Evolutionary conservation across 1,284 basidiomycete species (phyloP), one percentile per base, ranked within the genome.

Genomic region (Schizophyllum commune): DNA sequence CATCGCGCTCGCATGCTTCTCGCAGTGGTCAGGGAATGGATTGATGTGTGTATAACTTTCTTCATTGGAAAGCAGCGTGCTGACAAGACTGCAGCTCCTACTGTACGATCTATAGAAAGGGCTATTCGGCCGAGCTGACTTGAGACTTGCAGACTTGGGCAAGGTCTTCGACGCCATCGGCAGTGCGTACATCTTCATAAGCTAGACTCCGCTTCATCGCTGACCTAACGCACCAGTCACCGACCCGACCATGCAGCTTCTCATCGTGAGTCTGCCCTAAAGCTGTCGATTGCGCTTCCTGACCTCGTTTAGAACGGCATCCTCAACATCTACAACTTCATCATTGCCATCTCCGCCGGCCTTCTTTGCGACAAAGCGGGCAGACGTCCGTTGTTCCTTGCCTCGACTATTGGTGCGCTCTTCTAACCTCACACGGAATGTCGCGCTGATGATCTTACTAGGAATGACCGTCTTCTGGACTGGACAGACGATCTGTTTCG

Each of bases 11-110:
- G 83, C 80, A 3, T 77, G 85, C 72, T 85, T 86, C 75, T 84
- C 83, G 1, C 84, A 86, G 65, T 86, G 83, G 82, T 83, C 81
- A 39, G 84, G 84, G 0, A 86, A 86, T 65, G 85, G 85, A 67
- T 75, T 88, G 34, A 47, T 47, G 39, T 47, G 9, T 17, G 39
- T 47, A 3, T 17, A 19, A 15, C 39, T 52, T 21, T 22, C 11
- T 34, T 8, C 1, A 6, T 17, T 5, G 27, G 9, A 3, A 8
- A 47, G 39, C 39, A 3, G 9, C 39, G 39, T 47, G 13, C 13
- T 62, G 19, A 20, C 27, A 21, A 47, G 8, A 33, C 9, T 47
- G 59, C 54, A 74, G 70, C 11, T 73, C 74, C 4, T 74, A 71
- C 59, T 73, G 71, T 72, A 64, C n/a, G n/a, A n/a, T n/a, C n/a